phyloP scores from a whole-genome alignment of 257 asterid species.

The Avicennia marina region DNA sequence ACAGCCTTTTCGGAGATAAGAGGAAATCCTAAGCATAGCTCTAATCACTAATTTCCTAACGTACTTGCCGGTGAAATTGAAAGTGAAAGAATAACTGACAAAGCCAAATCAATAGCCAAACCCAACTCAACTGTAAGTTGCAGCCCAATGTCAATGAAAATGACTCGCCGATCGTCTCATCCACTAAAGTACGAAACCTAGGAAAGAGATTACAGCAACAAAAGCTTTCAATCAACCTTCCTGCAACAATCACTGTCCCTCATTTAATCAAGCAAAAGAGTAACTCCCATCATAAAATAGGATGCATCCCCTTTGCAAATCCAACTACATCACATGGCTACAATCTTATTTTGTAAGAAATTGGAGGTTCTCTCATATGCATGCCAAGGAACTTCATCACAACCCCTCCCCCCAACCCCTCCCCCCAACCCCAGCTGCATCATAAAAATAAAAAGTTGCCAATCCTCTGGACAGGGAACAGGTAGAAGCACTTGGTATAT shows the following conservation, averaged over 20 bases:
- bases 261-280: neutral
- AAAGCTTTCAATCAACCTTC: too few relatives aligned
- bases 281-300: neutral
- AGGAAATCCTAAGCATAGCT: neutral
- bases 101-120: neutral
- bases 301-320: neutral
- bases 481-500: conserved; percentile 1
- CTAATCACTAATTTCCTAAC: too few relatives aligned
- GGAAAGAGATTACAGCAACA: neutral
- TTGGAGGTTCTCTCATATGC: neutral
- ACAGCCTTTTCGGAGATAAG: neutral
- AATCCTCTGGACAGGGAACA: neutral
- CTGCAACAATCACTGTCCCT: neutral
- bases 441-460: neutral
- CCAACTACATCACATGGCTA: neutral
- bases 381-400: neutral
- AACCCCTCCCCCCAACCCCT: neutral
- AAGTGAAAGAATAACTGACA: neutral
- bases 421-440: too few relatives aligned
- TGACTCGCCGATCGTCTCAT: too few relatives aligned
- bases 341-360: neutral
- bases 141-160: neutral
- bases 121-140: conserved; percentile 1
- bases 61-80: neutral
- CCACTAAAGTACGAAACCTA: too few relatives aligned